Percentiles rank a stretch among this genome's conserved stretches.
Conservation (phyloP, 1,139 yeast species). For the Casaregolazyma lundiana region DNA sequence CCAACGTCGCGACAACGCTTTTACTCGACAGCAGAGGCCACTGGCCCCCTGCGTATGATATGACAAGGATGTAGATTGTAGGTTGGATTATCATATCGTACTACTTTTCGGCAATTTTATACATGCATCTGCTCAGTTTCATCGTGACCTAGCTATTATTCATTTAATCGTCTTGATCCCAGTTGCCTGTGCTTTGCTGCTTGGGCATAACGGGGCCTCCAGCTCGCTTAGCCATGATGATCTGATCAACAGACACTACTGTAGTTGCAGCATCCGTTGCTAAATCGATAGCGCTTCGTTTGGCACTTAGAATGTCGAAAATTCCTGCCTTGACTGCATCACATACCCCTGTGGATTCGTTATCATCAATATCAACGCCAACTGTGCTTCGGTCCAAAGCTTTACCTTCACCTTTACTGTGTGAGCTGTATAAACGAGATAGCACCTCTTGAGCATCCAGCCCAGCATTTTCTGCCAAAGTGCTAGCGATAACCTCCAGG, state of each 20-base stretch:
- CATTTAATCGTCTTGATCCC: slow-evolving; percentile 87
- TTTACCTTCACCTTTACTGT: slow-evolving; percentile 38
- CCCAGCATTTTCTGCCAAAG: slow-evolving; percentile 92
- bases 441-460: slow-evolving; percentile 83
- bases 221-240: slow-evolving; percentile 90
- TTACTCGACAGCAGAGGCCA: background rate
- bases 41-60: background rate
- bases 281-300: slow-evolving; percentile 80
- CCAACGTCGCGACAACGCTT: slow-evolving; percentile 52
- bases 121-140: too few species aligned
- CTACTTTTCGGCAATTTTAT: background rate
- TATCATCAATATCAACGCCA: slow-evolving; percentile 63
- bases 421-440: slow-evolving; percentile 85
- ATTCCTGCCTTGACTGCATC: slow-evolving; percentile 69
- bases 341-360: slow-evolving; percentile 57
- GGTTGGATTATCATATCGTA: background rate
- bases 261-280: slow-evolving; percentile 97
- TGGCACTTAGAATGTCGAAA: slow-evolving; percentile 74
- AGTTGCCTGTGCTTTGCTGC: slow-evolving; percentile 86
- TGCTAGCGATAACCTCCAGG: slow-evolving; percentile 88
- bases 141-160: background rate
- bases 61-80: background rate
- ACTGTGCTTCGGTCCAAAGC: slow-evolving; percentile 14
- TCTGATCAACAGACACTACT: slow-evolving; percentile 83
- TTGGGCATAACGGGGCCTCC: slow-evolving; percentile 95